phyloP scores from a whole-genome alignment of 805 yeast genomes.

The Teunomyces atbi region DNA sequence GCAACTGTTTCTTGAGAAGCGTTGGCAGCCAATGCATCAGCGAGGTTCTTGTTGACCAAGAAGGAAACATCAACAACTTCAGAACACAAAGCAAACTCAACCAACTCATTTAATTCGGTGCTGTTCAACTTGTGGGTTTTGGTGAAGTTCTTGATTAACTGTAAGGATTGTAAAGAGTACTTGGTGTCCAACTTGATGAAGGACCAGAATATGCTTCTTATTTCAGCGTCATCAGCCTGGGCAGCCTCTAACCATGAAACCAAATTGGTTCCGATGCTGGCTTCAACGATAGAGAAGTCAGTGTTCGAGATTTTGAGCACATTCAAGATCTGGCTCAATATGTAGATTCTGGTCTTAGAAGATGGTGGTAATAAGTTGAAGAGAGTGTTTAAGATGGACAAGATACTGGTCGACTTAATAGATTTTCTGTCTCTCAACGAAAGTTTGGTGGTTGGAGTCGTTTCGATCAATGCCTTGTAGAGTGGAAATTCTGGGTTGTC shows the following conservation, averaged over 20 bases:
- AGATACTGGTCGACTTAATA: conserved; percentile 39
- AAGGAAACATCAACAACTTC: conserved; percentile 40
- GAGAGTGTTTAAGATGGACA: conserved; percentile 39
- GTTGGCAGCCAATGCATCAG: conserved; percentile 28
- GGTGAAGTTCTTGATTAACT: conserved; percentile 36
- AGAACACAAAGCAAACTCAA: conserved; percentile 36
- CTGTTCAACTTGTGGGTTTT: conserved; percentile 19
- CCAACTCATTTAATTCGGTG: conserved; percentile 29
- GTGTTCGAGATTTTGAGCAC: conserved; percentile 29
- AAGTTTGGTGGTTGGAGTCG: conserved; percentile 36
- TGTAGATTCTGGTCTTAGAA: conserved; percentile 28
- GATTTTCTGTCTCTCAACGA: conserved; percentile 45
- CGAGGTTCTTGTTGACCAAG: conserved; percentile 41
- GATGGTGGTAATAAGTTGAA: conserved; percentile 41
- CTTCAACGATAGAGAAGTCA: conserved; percentile 32
- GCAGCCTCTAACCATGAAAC: conserved; percentile 34
- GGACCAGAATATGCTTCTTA: conserved; percentile 35
- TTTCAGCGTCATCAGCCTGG: conserved; percentile 27
- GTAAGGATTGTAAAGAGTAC: conserved; percentile 29
- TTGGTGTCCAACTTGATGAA: conserved; percentile 35
- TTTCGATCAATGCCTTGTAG: conserved; percentile 26
- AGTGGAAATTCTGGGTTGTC: conserved; percentile 22
- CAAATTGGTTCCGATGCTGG: conserved; percentile 37
- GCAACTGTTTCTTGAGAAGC: conserved; percentile 25
- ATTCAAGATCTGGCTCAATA: conserved; percentile 31